These are phyloP conservation scores for Endogone sp. DNA, from an alignment of 192 early-diverging fungal genomes.

Conservation along the genomic window DNA sequence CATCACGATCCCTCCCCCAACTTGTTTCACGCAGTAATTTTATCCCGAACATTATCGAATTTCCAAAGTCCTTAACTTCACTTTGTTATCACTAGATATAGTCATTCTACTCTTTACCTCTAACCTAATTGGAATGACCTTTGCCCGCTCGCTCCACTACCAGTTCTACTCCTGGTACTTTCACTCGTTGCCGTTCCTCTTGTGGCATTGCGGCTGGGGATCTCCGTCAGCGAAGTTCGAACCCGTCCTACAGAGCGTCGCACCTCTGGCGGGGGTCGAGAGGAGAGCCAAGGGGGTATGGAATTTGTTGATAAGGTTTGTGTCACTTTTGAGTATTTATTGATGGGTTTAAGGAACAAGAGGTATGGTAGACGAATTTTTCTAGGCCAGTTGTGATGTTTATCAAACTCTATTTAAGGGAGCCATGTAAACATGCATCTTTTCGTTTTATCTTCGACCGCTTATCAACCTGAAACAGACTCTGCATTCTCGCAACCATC, in stretches of 20 bases:
- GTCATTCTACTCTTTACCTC: slow-evolving; percentile 70
- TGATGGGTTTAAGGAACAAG: too few relatives aligned
- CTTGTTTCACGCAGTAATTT: too few relatives aligned
- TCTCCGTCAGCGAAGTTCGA: slow-evolving; percentile 4
- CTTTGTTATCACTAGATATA: slow-evolving; percentile 41
- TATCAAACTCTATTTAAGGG: too few relatives aligned
- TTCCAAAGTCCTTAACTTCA: slow-evolving; percentile 5
- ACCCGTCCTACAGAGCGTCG: not conserved
- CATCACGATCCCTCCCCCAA: too few relatives aligned
- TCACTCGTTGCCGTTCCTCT: slow-evolving; percentile 77
- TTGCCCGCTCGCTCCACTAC: slow-evolving; percentile 88
- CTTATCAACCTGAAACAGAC: slow-evolving; percentile 1
- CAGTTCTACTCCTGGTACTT: slow-evolving; percentile 98
- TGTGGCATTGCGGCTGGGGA: slow-evolving; percentile 50
- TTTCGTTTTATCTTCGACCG: too few relatives aligned
- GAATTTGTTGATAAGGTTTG: not conserved
- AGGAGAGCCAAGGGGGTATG: not conserved
- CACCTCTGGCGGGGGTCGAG: not conserved
- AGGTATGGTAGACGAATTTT: not conserved
- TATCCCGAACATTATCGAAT: not conserved
- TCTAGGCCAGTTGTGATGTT: too few relatives aligned
- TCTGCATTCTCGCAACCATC: slow-evolving; percentile 25
- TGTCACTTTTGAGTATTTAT: not conserved
- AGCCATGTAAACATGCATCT: too few relatives aligned
- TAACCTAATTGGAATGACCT: slow-evolving; percentile 89